Base-by-base conservation (phyloP, 2,329 filamentous ascomycete species). In the Ambrosiella cleistominuta region DNA sequence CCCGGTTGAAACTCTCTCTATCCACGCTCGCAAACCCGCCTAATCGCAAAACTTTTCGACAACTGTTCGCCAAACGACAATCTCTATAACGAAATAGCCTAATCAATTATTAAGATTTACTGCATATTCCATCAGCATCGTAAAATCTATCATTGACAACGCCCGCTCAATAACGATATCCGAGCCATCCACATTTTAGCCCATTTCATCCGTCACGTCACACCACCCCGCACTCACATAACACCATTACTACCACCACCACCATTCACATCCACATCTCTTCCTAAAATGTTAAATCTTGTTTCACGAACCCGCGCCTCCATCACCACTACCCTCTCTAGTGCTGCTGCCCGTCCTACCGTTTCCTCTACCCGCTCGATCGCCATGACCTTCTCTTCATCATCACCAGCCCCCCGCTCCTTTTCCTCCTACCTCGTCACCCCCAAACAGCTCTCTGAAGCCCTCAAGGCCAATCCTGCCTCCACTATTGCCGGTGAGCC, bases 371-470 rank as follows among this genome's bases (percentile, higher is more conserved):
- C n/a, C 52, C 52, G 52, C 7, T 4, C 40, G 11, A 17, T 38
- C 55, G n/a, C 44, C 44, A 57, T 50, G 44, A n/a, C 27, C 12
- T 52, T 59, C 35, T 56, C 58, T 13, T 19, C 53, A 35, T 17
- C 53, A 35, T 54, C 54, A 39, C 57, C 39, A 42, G n/a, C 17
- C 27, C n/a, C 37, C 12, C 59, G 56, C 52, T 55, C 62, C 17
- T 83, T 95, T 67, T 84, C 82, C 61, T 86, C 85, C 57, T 97
- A 95, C 70, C 77, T 97, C 62, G 85, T 98, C 66, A 84, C 87
- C 1, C 91, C 93, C 0, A 79, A 81, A 62, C 85, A 96, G 70
- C 82, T 97, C 59, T 72, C 84, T 66, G 80, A 85, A 63, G 90
- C 89, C 56, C 77, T 98, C 56, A 83, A 85, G 70, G 85, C 85